Percentiles rank a stretch among this genome's conserved stretches.
Conservation (phyloP, 2,329 filamentous ascomycete genomes). For the Pseudocercospora musae region DNA sequence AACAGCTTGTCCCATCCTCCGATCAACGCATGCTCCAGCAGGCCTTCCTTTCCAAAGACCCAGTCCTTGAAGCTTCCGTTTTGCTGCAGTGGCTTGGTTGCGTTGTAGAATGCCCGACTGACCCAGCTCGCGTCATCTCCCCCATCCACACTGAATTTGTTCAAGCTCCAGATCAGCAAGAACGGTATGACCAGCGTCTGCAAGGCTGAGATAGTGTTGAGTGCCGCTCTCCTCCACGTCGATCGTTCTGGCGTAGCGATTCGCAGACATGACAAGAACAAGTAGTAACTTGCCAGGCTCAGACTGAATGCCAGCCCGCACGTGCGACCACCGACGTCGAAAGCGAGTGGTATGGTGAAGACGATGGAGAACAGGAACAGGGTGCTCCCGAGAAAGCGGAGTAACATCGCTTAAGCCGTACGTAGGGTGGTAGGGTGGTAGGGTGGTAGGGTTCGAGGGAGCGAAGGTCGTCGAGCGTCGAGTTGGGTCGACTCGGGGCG, state of each 20-base stretch:
- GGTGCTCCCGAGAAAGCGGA: conserved; percentile 48
- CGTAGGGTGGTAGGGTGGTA: conserved; percentile 9
- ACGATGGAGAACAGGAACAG: conserved; percentile 86
- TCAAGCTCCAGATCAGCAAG: conserved; percentile 90
- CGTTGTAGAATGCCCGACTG: conserved; percentile 53
- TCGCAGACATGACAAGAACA: conserved; percentile 77
- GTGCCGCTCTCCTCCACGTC: conserved; percentile 67
- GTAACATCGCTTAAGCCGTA: conserved; percentile 37
- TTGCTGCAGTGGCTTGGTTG: conserved; percentile 37
- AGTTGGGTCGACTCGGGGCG: conserved; percentile 10
- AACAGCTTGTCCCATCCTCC: conserved; percentile 86
- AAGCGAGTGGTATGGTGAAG: conserved; percentile 92
- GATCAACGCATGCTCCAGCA: conserved; percentile 75
- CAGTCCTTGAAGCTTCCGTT: conserved; percentile 72
- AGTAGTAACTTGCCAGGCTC: conserved; percentile 83
- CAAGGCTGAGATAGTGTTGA: conserved; percentile 66
- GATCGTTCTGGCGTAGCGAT: conserved; percentile 77
- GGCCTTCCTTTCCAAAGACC: conserved; percentile 80
- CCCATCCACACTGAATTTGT: conserved; percentile 91
- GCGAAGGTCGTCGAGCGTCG: background rate
- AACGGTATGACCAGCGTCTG: conserved; percentile 86
- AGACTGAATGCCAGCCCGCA: conserved; percentile 93
- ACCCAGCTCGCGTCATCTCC: conserved; percentile 71
- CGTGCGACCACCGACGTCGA: conserved; percentile 94
- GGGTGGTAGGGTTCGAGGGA: conserved; percentile 10